Evolutionary conservation across 148 eudicot genomes (phyloP), one percentile per base, ranked within the genome.

Genomic region (Silene uniflora): DNA sequence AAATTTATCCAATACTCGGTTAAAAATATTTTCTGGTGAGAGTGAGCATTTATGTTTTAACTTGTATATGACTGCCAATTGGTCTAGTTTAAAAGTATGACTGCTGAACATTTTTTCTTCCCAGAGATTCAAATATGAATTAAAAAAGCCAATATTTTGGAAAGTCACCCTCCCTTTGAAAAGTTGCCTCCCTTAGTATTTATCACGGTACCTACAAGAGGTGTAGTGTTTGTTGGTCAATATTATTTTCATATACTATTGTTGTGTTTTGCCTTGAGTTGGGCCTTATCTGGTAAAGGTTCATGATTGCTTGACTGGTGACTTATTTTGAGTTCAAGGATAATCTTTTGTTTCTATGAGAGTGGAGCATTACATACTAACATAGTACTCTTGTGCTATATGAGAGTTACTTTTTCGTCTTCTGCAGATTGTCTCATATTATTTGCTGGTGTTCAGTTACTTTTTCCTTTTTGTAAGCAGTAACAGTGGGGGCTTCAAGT

Each of bases 211-310:
- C 19, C 19, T 10, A 44, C 18, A 21, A 1, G 5, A 69, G 56
- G 27, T 21, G 7, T 19, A 21, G 27, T 61, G 27, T 61, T 61
- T 22, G 29, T 61, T 29, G 16, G 73, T 49, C 72, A 69, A 13
- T 52, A 70, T 10, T 7, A 52, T 5, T 2, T 18, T 70, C 35
- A 70, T 69, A 22, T 49, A 13, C 61, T 23, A 52, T n/a, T 70
- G 58, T 14, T 7, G 12, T 23, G 32, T 70, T 70, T 49, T 70
- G 13, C 73, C 39, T 49, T 70, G 73, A 52, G 73, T 70, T 70
- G 21, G 35, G 59, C 54, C 21, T 23, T n/a, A 66, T 61, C 1
- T 4, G 10, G 25, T 24, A 10, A 61, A 61, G 65, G 27, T 61
- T 61, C 19, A 61, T 14, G 14, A 23, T 67, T 4, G 10, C 17